Percentiles rank a stretch among this genome's conserved stretches.
Conservation (phyloP, 2,329 filamentous ascomycete species). For the Pseudocercospora musae region DNA sequence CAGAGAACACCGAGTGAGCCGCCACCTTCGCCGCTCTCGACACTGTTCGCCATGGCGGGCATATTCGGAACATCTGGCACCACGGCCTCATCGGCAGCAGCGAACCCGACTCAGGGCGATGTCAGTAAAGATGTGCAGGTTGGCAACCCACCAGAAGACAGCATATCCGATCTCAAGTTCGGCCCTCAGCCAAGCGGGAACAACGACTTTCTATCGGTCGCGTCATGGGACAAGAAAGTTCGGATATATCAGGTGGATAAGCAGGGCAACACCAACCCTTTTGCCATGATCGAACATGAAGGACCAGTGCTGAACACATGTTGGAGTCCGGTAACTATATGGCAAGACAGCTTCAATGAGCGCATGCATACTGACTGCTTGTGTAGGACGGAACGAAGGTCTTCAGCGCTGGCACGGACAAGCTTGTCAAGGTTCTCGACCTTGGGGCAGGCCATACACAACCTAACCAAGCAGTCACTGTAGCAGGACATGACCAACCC, state of each 20-base stretch:
- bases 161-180: conserved; percentile 83
- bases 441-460: conserved; percentile 55
- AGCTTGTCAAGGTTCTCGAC: conserved; percentile 84
- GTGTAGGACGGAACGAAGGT: conserved; percentile 85
- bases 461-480: conserved; percentile 50
- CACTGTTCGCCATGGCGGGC: conserved; percentile 12
- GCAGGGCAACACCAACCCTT: conserved; percentile 76
- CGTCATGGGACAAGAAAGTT: conserved; percentile 97
- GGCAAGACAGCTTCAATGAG: not conserved
- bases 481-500: conserved; percentile 80
- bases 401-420: conserved; percentile 84
- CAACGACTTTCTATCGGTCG: conserved; percentile 75
- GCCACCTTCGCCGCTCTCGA: not conserved
- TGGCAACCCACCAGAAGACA: conserved; percentile 76
- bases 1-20: not conserved
- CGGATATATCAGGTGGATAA: conserved; percentile 88
- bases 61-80: conserved; percentile 51
- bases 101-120: conserved; percentile 78
- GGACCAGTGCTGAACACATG: conserved; percentile 79
- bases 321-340: conserved; percentile 73
- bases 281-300: conserved; percentile 81
- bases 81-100: conserved; percentile 49
- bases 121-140: conserved; percentile 84
- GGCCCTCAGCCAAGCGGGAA: conserved; percentile 55
- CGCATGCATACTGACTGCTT: not conserved